Conservation (phyloP, 768 basidiomycete genomes). For the Chlorophyllum brunneum region DNA sequence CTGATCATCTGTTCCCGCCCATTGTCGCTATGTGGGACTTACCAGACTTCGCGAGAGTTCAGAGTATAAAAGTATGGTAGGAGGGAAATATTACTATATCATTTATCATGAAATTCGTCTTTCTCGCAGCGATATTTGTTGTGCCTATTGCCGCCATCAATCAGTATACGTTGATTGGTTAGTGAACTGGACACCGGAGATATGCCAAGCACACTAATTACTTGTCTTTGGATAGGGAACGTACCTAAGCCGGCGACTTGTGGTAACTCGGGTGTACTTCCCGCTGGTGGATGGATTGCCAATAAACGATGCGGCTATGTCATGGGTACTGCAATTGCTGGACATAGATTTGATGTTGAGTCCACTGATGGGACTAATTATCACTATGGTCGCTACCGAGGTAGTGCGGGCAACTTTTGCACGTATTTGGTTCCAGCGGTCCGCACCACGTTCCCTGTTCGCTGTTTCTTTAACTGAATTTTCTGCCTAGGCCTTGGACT, state of each 20-base stretch:
- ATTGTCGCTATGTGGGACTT: too few relatives aligned
- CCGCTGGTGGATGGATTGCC: constrained; percentile 23
- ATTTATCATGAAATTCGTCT: not conserved
- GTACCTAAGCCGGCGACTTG: constrained; percentile 22
- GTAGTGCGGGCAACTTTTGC: constrained; percentile 23
- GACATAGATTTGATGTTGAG: constrained; percentile 22
- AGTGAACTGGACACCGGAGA: not conserved
- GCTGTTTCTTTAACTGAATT: not conserved
- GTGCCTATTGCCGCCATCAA: not conserved
- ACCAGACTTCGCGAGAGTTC: too few relatives aligned
- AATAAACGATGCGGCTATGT: constrained; percentile 25
- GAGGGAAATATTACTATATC: too few relatives aligned
- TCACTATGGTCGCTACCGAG: constrained; percentile 24
- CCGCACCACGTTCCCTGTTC: not conserved
- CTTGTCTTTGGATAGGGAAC: constrained; percentile 17
- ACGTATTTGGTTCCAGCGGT: constrained; percentile 22
- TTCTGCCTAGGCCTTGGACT: not conserved
- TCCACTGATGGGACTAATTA: constrained; percentile 18
- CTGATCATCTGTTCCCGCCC: too few relatives aligned
- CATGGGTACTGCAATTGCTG: constrained; percentile 22
- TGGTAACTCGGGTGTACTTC: constrained; percentile 20
- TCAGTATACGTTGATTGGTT: constrained; percentile 5
- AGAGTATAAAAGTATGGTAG: too few relatives aligned
- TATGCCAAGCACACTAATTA: too few relatives aligned
- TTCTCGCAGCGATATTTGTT: not conserved